A percentile compares a stretch with the other conserved stretches of the same genome.
Evolutionary conservation across 768 basidiomycete species (phyloP).

Genomic region (Tylopilus sp.): DNA sequence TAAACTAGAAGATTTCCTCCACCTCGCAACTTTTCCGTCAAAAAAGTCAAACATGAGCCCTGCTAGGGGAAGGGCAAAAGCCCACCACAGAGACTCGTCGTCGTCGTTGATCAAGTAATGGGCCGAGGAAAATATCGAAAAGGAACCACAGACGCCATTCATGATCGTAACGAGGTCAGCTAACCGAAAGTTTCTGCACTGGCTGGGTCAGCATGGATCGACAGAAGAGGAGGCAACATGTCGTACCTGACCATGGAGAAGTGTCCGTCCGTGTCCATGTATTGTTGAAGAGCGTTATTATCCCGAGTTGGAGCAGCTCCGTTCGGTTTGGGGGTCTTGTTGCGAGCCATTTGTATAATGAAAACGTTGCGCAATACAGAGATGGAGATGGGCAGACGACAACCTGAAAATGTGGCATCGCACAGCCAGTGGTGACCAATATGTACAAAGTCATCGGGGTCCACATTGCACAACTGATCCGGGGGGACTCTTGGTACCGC

Average conservation of each 20-base stretch:
- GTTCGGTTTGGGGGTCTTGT: slow-evolving; percentile 30
- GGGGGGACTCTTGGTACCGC: slow-evolving; percentile 20
- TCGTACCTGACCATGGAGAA: slow-evolving; percentile 92
- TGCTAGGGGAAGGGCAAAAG: slow-evolving; percentile 83
- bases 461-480: background rate
- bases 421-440: slow-evolving; percentile 9
- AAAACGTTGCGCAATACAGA: background rate
- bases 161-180: slow-evolving; percentile 98
- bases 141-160: slow-evolving; percentile 97
- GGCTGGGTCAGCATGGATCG: slow-evolving; percentile 17
- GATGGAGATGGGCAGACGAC: slow-evolving; percentile 27
- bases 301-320: slow-evolving; percentile 9
- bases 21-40: slow-evolving; percentile 96
- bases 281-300: slow-evolving; percentile 63
- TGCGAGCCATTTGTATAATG: slow-evolving; percentile 20
- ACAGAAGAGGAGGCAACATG: slow-evolving; percentile 2
- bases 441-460: slow-evolving; percentile 14
- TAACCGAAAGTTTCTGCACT: slow-evolving; percentile 86
- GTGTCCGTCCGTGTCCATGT: slow-evolving; percentile 88
- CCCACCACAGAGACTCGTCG: slow-evolving; percentile 77
- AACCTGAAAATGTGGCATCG: slow-evolving; percentile 18
- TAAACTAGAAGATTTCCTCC: slow-evolving; percentile 94
- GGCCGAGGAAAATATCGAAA: slow-evolving; percentile 92
- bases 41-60: slow-evolving; percentile 98
- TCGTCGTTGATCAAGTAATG: slow-evolving; percentile 82